A percentile compares a stretch with the other conserved stretches of the same genome.
Evolutionary conservation across 2,329 filamentous ascomycete genomes (phyloP).

Genomic region (Ceratocystis variospora): DNA sequence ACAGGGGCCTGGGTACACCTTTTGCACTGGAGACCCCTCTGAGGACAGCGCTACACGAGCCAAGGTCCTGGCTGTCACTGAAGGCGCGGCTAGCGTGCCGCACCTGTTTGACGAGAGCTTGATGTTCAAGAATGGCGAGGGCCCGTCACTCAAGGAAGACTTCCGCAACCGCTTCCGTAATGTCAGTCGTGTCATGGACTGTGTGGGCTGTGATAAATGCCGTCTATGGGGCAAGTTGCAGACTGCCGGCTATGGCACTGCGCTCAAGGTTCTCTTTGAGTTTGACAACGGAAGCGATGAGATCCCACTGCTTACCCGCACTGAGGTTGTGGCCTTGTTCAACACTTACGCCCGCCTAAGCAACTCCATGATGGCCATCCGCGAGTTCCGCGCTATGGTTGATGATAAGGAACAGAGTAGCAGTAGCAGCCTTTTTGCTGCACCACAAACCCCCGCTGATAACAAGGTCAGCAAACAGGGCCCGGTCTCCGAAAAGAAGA

Average conservation of each 20-base stretch:
- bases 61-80: conserved; percentile 65
- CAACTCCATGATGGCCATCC: conserved; percentile 61
- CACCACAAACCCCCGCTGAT: background rate
- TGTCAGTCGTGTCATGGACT: conserved; percentile 94
- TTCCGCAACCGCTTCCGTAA: conserved; percentile 97
- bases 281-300: conserved; percentile 57
- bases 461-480: background rate
- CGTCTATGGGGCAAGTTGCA: conserved; percentile 96
- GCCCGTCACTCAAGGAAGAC: conserved; percentile 77
- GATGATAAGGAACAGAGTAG: conserved; percentile 26
- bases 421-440: conserved; percentile 14
- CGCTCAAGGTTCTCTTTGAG: conserved; percentile 91
- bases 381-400: conserved; percentile 51
- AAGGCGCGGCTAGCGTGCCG: conserved; percentile 52
- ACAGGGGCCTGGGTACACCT: conserved; percentile 57
- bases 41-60: conserved; percentile 69
- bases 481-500: background rate
- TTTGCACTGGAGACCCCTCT: conserved; percentile 71
- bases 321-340: conserved; percentile 84
- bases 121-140: conserved; percentile 77
- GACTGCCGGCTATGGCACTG: conserved; percentile 85
- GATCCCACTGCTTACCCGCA: conserved; percentile 63
- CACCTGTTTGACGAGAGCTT: conserved; percentile 87
- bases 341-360: conserved; percentile 86
- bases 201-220: conserved; percentile 96